Evolutionary conservation across 306 rosid species (phyloP).

Genomic region (Acacia crassicarpa): DNA sequence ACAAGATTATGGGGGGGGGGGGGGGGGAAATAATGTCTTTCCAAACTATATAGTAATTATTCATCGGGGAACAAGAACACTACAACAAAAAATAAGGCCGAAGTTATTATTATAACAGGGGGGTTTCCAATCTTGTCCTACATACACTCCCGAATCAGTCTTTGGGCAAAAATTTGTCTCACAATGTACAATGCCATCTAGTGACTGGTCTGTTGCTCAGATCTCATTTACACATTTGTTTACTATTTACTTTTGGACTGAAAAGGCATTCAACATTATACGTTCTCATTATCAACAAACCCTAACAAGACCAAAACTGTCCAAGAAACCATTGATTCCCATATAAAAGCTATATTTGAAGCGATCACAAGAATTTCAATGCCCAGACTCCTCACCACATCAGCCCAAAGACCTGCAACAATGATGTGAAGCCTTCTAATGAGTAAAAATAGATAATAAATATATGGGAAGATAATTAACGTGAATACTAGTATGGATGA

Average conservation of each 20-base stretch:
- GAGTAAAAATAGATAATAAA: background rate
- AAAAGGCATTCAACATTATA: conserved; percentile 14
- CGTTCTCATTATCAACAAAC: conserved; percentile 30
- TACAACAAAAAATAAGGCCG: background rate
- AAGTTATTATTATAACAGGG: conserved; percentile 8
- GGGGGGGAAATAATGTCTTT: background rate
- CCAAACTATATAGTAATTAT: background rate
- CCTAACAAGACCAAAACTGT: conserved; percentile 20
- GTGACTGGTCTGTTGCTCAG: conserved; percentile 11
- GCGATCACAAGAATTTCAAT: conserved; percentile 7
- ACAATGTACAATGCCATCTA: conserved; percentile 36
- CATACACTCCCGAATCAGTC: conserved; percentile 20
- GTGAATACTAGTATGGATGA: background rate
- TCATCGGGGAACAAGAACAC: background rate
- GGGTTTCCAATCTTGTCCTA: conserved; percentile 18
- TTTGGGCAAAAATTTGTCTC: conserved; percentile 16
- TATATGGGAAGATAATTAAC: background rate
- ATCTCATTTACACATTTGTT: conserved; percentile 14
- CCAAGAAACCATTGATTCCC: conserved; percentile 33
- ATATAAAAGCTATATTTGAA: conserved; percentile 14
- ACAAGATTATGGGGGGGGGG: no score
- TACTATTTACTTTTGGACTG: conserved; percentile 19
- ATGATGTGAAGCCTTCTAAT: background rate
- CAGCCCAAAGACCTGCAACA: conserved; percentile 29
- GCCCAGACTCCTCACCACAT: conserved; percentile 29